phyloP scores from a whole-genome alignment of 2,329 filamentous ascomycete species.

The Pseudogymnoascus sp. region DNA sequence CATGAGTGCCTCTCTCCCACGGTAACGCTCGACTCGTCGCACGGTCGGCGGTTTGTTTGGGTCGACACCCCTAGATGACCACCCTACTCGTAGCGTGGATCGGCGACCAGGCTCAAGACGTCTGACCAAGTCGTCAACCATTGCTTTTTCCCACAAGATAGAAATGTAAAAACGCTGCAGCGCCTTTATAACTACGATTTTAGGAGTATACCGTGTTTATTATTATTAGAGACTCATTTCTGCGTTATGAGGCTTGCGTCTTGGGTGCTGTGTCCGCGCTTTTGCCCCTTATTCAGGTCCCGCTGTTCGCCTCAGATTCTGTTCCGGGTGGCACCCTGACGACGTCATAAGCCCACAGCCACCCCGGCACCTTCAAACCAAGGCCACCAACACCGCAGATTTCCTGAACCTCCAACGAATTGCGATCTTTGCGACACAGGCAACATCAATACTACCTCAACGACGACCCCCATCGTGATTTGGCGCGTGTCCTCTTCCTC shows the following conservation, averaged over 20 bases:
- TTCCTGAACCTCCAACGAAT: slow-evolving; percentile 10
- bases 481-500: not conserved
- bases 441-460: not conserved
- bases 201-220: not conserved
- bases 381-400: slow-evolving; percentile 9
- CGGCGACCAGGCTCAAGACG: not conserved
- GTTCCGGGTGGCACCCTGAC: slow-evolving; percentile 10
- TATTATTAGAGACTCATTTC: not conserved
- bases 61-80: slow-evolving; percentile 6
- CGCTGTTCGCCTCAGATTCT: slow-evolving; percentile 10
- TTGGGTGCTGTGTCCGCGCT: not conserved
- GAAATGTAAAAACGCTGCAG: not conserved
- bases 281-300: slow-evolving; percentile 8
- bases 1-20: not conserved
- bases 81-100: slow-evolving; percentile 8
- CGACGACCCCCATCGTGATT: slow-evolving; percentile 1
- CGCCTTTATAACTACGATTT: not conserved
- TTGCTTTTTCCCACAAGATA: not conserved
- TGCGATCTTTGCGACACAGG: slow-evolving; percentile 1
- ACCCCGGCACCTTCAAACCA: slow-evolving; percentile 8
- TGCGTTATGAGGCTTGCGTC: slow-evolving; percentile 5
- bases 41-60: slow-evolving; percentile 2
- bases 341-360: slow-evolving; percentile 12
- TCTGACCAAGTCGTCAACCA: slow-evolving; percentile 3
- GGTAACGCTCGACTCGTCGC: not conserved